A percentile compares a stretch with the other conserved stretches of the same genome.
Evolutionary conservation across 164 flowering plant genomes (phyloP).

Genomic region (Cinnamomum micranthum): DNA sequence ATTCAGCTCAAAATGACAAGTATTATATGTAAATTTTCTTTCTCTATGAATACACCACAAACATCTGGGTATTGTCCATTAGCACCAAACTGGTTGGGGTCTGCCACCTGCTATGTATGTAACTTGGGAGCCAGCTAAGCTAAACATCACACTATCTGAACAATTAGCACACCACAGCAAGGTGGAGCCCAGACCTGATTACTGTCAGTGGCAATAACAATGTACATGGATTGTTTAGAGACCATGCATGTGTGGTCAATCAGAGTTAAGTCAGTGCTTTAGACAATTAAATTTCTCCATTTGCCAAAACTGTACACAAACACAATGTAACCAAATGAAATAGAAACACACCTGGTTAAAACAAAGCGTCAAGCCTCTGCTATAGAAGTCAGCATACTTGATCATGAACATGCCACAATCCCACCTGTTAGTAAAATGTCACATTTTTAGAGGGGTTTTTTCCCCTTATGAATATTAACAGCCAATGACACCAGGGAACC

Average conservation of each 20-base stretch:
- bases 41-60: not conserved
- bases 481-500: not conserved
- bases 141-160: too few relatives aligned
- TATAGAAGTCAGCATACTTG: slow-evolving; percentile 90
- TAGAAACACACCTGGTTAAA: slow-evolving; percentile 62
- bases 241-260: not conserved
- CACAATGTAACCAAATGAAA: not conserved
- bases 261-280: not conserved
- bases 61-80: not conserved
- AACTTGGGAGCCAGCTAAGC: too few relatives aligned
- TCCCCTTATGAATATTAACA: not conserved
- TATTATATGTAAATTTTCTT: not conserved
- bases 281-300: not conserved
- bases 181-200: not conserved
- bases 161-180: too few relatives aligned
- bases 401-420: slow-evolving; percentile 99
- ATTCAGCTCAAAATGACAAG: not conserved
- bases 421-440: slow-evolving; percentile 38
- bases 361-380: slow-evolving; percentile 74
- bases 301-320: not conserved
- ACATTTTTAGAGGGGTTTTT: not conserved
- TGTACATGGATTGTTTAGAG: not conserved
- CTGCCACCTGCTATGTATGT: too few relatives aligned
- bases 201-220: not conserved
- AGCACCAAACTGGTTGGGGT: not conserved